Evolutionary conservation across 495 filamentous ascomycete genomes (phyloP).

Genomic region (Hypoxylon trugodes): DNA sequence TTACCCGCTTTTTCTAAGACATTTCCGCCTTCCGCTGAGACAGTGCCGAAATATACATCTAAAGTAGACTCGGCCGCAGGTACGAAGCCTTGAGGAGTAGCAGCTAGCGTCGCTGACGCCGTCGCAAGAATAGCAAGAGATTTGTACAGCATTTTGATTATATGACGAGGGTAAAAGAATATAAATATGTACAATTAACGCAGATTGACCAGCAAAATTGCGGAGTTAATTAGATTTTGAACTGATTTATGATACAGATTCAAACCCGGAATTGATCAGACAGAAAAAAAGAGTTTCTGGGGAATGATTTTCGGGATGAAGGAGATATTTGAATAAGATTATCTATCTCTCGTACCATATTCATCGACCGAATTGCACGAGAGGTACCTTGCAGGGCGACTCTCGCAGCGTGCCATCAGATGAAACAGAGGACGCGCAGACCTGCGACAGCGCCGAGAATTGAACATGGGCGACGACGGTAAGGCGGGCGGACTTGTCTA

Average conservation of each 20-base stretch:
- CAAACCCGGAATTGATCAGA: constrained; percentile 7
- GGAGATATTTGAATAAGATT: constrained; percentile 31
- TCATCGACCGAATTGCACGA: neutral
- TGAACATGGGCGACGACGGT: constrained; percentile 4
- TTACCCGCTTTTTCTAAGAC: constrained; percentile 46
- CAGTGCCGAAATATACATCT: constrained; percentile 46
- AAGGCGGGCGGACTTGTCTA: too few relatives aligned
- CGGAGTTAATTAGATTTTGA: constrained; percentile 11
- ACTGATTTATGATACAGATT: neutral
- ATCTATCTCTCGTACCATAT: constrained; percentile 16
- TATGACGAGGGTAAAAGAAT: neutral
- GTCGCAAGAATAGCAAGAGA: constrained; percentile 43
- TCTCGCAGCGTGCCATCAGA: constrained; percentile 18
- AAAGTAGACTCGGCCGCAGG: constrained; percentile 45
- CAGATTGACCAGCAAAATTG: constrained; percentile 40
- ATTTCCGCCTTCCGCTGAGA: constrained; percentile 42
- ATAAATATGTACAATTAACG: constrained; percentile 12
- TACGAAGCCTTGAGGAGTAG: constrained; percentile 49
- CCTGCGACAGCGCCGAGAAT: constrained; percentile 37
- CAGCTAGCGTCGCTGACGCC: constrained; percentile 42
- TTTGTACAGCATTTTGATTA: constrained; percentile 47
- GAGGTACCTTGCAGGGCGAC: too few relatives aligned
- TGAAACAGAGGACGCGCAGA: constrained; percentile 33
- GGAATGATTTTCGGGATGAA: constrained; percentile 2
- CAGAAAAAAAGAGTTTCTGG: neutral